Conservation (phyloP, 192 early-diverging fungal species). For the Coemansia sp. region DNA sequence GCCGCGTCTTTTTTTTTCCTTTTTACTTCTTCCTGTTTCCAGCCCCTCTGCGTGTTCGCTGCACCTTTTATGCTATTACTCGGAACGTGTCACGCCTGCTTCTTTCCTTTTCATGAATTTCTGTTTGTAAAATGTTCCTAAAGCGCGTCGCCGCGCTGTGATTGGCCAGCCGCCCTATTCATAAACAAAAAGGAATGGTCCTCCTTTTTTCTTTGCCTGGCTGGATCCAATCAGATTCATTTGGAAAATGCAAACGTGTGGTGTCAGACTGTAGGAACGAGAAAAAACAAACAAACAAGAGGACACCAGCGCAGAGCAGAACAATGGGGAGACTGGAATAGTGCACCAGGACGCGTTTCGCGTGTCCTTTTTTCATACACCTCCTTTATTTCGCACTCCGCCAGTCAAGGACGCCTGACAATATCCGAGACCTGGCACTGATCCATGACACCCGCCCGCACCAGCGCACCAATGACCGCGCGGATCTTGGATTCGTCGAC, state of each 20-base stretch:
- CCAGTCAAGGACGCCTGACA: constrained; percentile 16
- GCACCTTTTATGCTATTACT: background rate
- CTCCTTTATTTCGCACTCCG: background rate
- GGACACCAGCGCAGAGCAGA: too few relatives aligned
- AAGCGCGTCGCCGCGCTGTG: background rate
- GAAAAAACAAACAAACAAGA: too few relatives aligned
- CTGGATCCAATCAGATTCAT: background rate
- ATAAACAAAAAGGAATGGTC: constrained; percentile 5
- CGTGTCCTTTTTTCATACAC: background rate
- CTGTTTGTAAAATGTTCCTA: background rate
- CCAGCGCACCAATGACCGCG: constrained; percentile 20
- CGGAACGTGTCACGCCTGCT: background rate
- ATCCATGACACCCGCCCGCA: constrained; percentile 26
- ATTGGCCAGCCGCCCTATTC: background rate
- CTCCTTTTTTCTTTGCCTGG: constrained; percentile 9
- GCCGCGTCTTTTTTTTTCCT: background rate
- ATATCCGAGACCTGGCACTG: constrained; percentile 10
- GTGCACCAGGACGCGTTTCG: background rate
- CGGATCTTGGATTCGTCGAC: constrained; percentile 26
- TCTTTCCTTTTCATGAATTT: background rate
- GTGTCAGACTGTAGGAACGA: too few relatives aligned
- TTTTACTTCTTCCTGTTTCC: background rate
- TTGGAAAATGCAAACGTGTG: background rate
- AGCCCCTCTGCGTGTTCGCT: background rate
- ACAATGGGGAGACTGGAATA: background rate